phyloP scores from a whole-genome alignment of 345 rosid genomes.

The Melaleuca alternifolia region DNA sequence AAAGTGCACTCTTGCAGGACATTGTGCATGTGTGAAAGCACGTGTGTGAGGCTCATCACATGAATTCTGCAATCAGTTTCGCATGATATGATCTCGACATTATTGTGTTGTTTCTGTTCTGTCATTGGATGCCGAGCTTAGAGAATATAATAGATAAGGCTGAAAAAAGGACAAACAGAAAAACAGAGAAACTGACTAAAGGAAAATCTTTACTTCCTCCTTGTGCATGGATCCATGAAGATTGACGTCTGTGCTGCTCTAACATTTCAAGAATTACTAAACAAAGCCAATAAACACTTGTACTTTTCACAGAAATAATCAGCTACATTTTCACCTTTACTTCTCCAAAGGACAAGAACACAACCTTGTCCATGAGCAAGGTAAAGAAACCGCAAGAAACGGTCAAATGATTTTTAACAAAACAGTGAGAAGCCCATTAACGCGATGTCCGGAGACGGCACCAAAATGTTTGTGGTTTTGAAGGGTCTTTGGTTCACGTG shows the following conservation, averaged over 20 bases:
- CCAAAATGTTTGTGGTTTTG: not conserved
- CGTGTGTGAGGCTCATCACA: not conserved
- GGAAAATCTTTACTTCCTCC: not conserved
- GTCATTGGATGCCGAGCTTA: not conserved
- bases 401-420: not conserved
- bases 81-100: not conserved
- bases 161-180: not conserved
- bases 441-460: not conserved
- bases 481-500: not conserved
- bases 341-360: not conserved
- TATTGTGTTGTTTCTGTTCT: not conserved
- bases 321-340: not conserved
- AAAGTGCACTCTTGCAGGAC: not conserved
- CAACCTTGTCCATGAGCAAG: not conserved
- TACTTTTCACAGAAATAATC: not conserved
- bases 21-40: not conserved
- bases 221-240: not conserved
- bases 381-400: not conserved
- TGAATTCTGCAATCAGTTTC: not conserved
- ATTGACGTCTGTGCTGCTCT: not conserved
- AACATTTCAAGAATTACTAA: not conserved
- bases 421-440: not conserved
- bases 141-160: not conserved
- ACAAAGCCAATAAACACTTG: not conserved
- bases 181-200: not conserved